Evolutionary conservation across 1,139 yeast species (phyloP).

Genomic region (Lodderomyces theae): DNA sequence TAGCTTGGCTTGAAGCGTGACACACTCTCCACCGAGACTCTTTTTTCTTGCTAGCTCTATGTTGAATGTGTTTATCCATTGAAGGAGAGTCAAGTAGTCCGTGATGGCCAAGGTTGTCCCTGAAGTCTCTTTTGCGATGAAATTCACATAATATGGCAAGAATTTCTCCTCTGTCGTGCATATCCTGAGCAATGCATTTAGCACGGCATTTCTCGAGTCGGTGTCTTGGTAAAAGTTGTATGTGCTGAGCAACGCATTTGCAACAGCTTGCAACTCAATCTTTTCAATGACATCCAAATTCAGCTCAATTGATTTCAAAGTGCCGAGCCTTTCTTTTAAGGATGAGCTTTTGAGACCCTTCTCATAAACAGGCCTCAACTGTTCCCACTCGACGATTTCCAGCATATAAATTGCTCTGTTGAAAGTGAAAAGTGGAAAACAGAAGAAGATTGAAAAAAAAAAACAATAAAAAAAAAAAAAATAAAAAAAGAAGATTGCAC

Average conservation of each 20-base stretch:
- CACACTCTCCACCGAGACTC: conserved; percentile 13
- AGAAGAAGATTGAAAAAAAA: not conserved
- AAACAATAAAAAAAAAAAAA: not conserved
- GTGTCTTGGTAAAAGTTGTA: conserved; percentile 52
- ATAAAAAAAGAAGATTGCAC: no score
- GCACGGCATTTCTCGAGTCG: conserved; percentile 42
- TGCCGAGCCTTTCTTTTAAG: conserved; percentile 32
- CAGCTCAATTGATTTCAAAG: conserved; percentile 20
- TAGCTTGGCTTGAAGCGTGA: conserved; percentile 24
- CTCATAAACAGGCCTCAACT: conserved; percentile 18
- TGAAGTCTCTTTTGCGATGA: conserved; percentile 33
- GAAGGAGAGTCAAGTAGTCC: conserved; percentile 54
- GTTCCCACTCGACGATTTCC: conserved; percentile 14
- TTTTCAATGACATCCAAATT: conserved; percentile 18
- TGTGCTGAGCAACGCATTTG: conserved; percentile 38
- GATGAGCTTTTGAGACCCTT: conserved; percentile 32
- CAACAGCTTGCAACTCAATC: conserved; percentile 21
- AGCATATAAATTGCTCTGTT: conserved; percentile 4
- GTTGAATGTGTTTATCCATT: conserved; percentile 48
- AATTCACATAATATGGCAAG: conserved; percentile 34
- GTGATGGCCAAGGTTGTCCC: conserved; percentile 45
- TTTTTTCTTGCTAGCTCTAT: conserved; percentile 20
- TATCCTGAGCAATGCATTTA: conserved; percentile 34
- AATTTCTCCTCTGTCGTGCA: conserved; percentile 30
- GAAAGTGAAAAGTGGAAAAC: not conserved